A percentile compares a stretch with the other conserved stretches of the same genome.
Evolutionary conservation across 2,329 filamentous ascomycete species (phyloP).

Genomic region (Mycosphaerella sp.): DNA sequence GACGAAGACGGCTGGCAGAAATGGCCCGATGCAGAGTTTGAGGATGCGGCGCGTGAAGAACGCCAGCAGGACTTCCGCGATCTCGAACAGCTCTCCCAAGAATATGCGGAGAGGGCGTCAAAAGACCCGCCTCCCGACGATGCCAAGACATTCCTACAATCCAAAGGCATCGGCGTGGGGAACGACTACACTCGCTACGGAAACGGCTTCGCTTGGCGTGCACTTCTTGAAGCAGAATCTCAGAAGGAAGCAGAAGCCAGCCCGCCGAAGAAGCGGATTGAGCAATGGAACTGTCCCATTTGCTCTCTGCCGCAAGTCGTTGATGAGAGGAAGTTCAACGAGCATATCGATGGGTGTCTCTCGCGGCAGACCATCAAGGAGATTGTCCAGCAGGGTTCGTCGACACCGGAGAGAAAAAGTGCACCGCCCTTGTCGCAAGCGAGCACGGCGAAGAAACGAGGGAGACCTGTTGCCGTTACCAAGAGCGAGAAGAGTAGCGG

Average conservation of each 20-base stretch:
- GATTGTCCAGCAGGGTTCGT: constrained; percentile 53
- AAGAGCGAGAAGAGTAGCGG: constrained; percentile 10
- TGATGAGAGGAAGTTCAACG: constrained; percentile 73
- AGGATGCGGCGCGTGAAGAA: constrained; percentile 55
- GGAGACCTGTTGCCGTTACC: constrained; percentile 10
- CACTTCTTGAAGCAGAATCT: constrained; percentile 28
- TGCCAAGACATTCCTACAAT: constrained; percentile 9
- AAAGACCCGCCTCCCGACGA: constrained; percentile 20
- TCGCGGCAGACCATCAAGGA: constrained; percentile 82
- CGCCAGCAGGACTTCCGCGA: constrained; percentile 56
- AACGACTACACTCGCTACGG: constrained; percentile 29
- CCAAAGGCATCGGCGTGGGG: constrained; percentile 7
- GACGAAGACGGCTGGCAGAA: constrained; percentile 57
- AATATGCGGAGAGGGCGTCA: constrained; percentile 36
- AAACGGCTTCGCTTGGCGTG: constrained; percentile 32
- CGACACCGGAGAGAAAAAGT: constrained; percentile 3
- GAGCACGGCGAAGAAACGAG: constrained; percentile 28
- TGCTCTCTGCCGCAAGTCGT: constrained; percentile 70
- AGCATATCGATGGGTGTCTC: constrained; percentile 87
- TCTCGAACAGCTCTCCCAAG: constrained; percentile 56
- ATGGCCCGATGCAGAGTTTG: constrained; percentile 61
- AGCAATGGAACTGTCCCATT: constrained; percentile 80
- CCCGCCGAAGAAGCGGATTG: constrained; percentile 12
- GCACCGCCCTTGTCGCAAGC: constrained; percentile 11
- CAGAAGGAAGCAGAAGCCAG: constrained; percentile 28